Evolutionary conservation across 495 filamentous ascomycete genomes (phyloP), one percentile per base, ranked within the genome.

Genomic region (Aeminium ludgeri): DNA sequence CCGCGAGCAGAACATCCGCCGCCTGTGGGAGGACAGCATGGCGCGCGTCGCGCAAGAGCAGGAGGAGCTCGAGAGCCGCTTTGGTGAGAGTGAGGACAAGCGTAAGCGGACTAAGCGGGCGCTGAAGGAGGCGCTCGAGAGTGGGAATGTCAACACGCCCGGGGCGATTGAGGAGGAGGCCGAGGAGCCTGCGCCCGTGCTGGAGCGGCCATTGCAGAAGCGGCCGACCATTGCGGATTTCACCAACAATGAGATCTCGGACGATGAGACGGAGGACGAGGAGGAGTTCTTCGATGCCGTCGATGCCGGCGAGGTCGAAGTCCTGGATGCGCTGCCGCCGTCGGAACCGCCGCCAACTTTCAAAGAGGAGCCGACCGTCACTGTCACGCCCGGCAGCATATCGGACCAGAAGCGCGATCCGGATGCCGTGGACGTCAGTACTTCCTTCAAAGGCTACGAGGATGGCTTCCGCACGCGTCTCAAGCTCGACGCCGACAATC

Each of bases 11-110:
- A 74, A 86, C 54, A 74, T 95, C 53, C 74, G 89, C 20, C 74
- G 80, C 33, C 77, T 97, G 70, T 97, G 91, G 89, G 89, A 97
- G 63, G 91, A 96, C 46, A 96, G 85, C 60, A 96, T 97, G 89
- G 82, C 86, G 4, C 74, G 79, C 37, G 76, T 97, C 17, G 89
- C 86, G 20, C 73, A 77, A 41, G 89, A 97, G 55, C 89, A 97
- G 47, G 91, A 96, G 59, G 74, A 80, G 20, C 67, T 97, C 0
- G 81, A 96, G 54, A 79, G 70, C 16, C 76, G 76, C 45, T 82
- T 94, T 50, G 83, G 82, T 35, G 86, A 92, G 54, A 81, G 86
- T 2, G 86, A 96, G 54, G 73, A 77, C 48, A 95, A 91, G 67
- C 69, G 86, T 19, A 86, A 78, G 55, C 72, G 77, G 37, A 89